Conservation (phyloP, 1,139 yeast species). For the Blastobotrys serpentis region DNA sequence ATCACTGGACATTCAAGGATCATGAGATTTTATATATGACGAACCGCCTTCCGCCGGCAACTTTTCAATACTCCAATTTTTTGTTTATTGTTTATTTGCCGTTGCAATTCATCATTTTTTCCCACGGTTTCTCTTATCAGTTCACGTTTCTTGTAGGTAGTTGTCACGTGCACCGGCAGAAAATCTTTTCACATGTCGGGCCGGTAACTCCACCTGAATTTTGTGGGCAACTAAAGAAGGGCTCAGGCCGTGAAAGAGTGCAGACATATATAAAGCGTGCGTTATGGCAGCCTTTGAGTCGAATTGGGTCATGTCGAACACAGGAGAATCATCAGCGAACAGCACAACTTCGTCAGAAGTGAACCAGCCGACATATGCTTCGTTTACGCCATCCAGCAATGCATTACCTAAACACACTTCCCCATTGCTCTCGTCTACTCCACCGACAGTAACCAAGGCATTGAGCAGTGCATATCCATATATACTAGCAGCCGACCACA, state of each 20-base stretch:
- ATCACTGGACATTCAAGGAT: no score
- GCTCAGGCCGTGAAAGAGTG: no score
- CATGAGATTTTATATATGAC: no score
- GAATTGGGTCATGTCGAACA: slow-evolving; percentile 20
- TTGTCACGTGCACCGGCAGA: slow-evolving; percentile 4
- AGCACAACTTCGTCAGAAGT: slow-evolving; percentile 11
- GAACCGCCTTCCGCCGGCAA: no score
- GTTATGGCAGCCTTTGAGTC: slow-evolving; percentile 22
- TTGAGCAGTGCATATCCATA: slow-evolving; percentile 82
- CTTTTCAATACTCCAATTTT: no score
- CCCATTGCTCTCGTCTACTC: slow-evolving; percentile 54
- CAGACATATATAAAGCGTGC: slow-evolving; percentile 3
- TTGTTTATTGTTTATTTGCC: no score
- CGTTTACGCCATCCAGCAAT: slow-evolving; percentile 36
- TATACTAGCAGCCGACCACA: slow-evolving; percentile 65
- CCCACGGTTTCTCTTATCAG: no score
- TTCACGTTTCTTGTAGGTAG: no score
- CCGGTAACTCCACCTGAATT: slow-evolving; percentile 5
- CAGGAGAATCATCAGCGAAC: slow-evolving; percentile 10
- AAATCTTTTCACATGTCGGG: slow-evolving; percentile 7
- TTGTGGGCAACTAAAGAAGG: background rate
- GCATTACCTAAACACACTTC: slow-evolving; percentile 40
- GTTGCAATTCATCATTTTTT: no score
- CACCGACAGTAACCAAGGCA: slow-evolving; percentile 86
- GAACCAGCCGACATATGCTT: slow-evolving; percentile 30